Evolutionary conservation across 805 yeast species (phyloP), one percentile per base, ranked within the genome.

Genomic region (Metschnikowia henanensis): DNA sequence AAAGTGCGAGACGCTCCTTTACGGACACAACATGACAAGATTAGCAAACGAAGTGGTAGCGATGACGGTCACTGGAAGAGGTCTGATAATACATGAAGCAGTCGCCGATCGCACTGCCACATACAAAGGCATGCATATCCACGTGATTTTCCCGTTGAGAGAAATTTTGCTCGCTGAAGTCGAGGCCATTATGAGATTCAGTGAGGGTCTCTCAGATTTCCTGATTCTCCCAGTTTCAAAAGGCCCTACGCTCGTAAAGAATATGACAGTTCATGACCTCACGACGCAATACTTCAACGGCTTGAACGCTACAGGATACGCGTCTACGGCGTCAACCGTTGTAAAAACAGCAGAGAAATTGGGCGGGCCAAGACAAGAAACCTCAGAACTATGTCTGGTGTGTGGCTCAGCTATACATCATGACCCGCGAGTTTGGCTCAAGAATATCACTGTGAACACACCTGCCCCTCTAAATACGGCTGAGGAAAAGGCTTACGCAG

Each of bases 291-390:
- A 92, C 62, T 88, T 88, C 54, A 74, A 70, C 23, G 72, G 74
- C 26, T 79, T 91, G 19, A 96, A 88, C 56, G 73, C 74, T 5
- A 68, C 70, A 8, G 90, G 82, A 13, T 90, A 90, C 58, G 90
- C 96, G 0, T 87, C 92, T 44, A 87, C 92, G 2, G 90, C 91
- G 3, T 85, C 97, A 0, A 91, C 98, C 0, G 97, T 92, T 17
- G 90, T 90, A 12, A 83, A 87, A 52, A 90, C 96, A 0, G 96
- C 94, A 5, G 83, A 83, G 37, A 90, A 92, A 60, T 65, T 91
- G 35, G 75, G 73, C 2, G 71, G 71, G 6, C 87, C 87, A 0
- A 59, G 46, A 39, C 42, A 30, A 2, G 55, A 44, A 9, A 47
- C 56, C 1, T 53, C 52, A 1, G 58, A 51, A 5, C 39, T 36